phyloP scores from a whole-genome alignment of 139 green algal genomes.

The Gonium pectorale region DNA sequence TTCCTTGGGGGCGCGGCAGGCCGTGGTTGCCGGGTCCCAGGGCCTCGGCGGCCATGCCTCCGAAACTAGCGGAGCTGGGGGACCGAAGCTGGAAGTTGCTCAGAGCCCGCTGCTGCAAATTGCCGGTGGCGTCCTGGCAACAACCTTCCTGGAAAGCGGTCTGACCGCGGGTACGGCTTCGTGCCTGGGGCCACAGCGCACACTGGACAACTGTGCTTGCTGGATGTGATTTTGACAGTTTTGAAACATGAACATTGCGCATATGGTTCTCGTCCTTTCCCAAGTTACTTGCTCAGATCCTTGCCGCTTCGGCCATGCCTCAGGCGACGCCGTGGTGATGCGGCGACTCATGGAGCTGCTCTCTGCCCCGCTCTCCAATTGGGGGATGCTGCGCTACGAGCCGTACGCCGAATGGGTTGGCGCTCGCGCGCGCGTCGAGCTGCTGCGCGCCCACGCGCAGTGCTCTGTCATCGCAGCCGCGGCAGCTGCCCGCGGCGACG shows the following conservation, averaged over 20 bases:
- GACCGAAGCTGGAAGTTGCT: slow-evolving; percentile 32
- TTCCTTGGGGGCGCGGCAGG: slow-evolving; percentile 36
- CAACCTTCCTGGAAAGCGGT: slow-evolving; percentile 73
- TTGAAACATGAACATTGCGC: too few relatives aligned
- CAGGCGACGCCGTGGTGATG: slow-evolving; percentile 71
- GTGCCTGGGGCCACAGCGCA: too few relatives aligned
- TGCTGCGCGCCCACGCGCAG: slow-evolving; percentile 44
- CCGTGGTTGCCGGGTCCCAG: background rate
- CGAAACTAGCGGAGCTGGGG: background rate
- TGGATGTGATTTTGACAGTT: too few relatives aligned
- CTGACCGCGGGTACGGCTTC: slow-evolving; percentile 62
- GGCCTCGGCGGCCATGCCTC: background rate
- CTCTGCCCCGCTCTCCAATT: slow-evolving; percentile 59
- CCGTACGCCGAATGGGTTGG: slow-evolving; percentile 84
- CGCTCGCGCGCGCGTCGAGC: slow-evolving; percentile 58
- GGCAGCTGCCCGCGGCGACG: slow-evolving; percentile 34
- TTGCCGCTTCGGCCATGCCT: background rate
- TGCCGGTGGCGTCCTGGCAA: slow-evolving; percentile 73
- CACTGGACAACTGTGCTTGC: too few relatives aligned
- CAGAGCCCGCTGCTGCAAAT: slow-evolving; percentile 64
- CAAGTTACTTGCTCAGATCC: too few relatives aligned
- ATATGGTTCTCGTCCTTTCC: too few relatives aligned
- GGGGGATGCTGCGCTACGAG: slow-evolving; percentile 48
- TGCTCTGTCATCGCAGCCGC: slow-evolving; percentile 14
- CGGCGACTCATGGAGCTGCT: slow-evolving; percentile 78